Base-by-base conservation (phyloP, 345 rosid species). In the Salix exigua region DNA sequence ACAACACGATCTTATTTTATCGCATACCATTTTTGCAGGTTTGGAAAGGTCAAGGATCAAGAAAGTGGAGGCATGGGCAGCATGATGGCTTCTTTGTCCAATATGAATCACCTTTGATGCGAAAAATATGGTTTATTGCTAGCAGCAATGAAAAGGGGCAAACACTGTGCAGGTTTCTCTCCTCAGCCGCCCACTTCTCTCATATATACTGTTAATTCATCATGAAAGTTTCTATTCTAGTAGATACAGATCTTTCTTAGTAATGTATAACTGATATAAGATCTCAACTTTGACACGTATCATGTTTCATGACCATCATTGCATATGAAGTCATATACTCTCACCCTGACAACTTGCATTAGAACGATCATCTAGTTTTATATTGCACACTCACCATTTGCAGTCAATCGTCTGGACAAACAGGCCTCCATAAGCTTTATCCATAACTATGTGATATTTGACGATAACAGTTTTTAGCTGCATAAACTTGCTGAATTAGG, bases 1-100 rank as follows among this genome's bases (percentile, higher is more conserved):
- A n/a, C 60, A 21, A 44, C 23, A 38, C 33, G 63, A 48, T 65
- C 66, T 73, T 60, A 72, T 44, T 44, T 42, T 19, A 33, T 78
- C 6, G 30, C 38, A 64, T 70, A 38, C 73, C 72, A 21, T 51
- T 71, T 64, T 79, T 68, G 66, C 80, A 94, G 98, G 92, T 94
- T 66, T 94, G 97, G 97, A 94, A 90, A 89, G 99, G 99, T 78
- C 94, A 91, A 86, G 99, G 99, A 67, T 91, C 97, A 58, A 92
- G 99, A 86, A 96, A 96, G 86, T 96, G 99, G 99, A 96, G 76
- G 79, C 94, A 90, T 23, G 97, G 98, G 72, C 93, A 83, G 77
- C 88, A 86, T 63, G 98, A 96, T 84, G 98, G 99, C 68, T 91
- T 96, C 84, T 96, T 93, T 78, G 87, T 96, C 82, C 99, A 93